A percentile compares a stretch with the other conserved stretches of the same genome.
phyloP scores from a whole-genome alignment of 1,139 yeast species.

The Candida mesenterica region DNA sequence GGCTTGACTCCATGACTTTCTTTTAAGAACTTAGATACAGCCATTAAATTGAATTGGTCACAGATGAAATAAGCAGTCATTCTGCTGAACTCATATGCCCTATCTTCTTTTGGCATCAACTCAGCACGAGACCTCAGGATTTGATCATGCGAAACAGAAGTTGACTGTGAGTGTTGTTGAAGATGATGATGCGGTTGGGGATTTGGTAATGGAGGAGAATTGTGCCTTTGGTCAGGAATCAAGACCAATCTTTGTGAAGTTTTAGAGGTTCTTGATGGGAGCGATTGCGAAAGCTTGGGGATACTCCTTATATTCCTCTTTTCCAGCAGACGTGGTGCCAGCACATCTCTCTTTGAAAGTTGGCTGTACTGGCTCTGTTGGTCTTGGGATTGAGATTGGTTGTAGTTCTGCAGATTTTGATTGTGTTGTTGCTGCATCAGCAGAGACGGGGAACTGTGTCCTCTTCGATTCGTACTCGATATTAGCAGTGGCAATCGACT shows the following conservation, averaged over 20 bases:
- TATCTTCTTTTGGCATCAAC: constrained; percentile 60
- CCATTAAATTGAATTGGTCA: constrained; percentile 69
- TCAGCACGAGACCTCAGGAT: constrained; percentile 64
- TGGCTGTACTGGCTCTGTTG: constrained; percentile 1
- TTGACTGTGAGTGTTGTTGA: constrained; percentile 6
- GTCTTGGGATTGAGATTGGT: constrained; percentile 1
- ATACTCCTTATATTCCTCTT: constrained; percentile 34
- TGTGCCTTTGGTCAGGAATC: constrained; percentile 57
- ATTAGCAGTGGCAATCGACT: constrained; percentile 44
- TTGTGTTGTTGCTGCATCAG: constrained; percentile 1
- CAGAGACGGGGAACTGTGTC: background rate
- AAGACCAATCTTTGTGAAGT: constrained; percentile 82
- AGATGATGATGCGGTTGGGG: constrained; percentile 8
- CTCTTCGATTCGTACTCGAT: constrained; percentile 12
- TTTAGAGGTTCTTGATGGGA: constrained; percentile 86
- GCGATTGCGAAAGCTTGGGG: constrained; percentile 60
- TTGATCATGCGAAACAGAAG: constrained; percentile 23
- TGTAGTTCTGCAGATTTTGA: background rate
- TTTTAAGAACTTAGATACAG: constrained; percentile 62
- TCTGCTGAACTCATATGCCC: constrained; percentile 71
- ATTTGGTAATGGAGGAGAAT: constrained; percentile 15
- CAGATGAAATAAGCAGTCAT: constrained; percentile 90
- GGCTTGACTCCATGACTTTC: constrained; percentile 81
- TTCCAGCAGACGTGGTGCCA: no score
- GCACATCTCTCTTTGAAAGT: background rate